Evolutionary conservation across 768 basidiomycete species (phyloP).

Genomic region (Collybia sordida): DNA sequence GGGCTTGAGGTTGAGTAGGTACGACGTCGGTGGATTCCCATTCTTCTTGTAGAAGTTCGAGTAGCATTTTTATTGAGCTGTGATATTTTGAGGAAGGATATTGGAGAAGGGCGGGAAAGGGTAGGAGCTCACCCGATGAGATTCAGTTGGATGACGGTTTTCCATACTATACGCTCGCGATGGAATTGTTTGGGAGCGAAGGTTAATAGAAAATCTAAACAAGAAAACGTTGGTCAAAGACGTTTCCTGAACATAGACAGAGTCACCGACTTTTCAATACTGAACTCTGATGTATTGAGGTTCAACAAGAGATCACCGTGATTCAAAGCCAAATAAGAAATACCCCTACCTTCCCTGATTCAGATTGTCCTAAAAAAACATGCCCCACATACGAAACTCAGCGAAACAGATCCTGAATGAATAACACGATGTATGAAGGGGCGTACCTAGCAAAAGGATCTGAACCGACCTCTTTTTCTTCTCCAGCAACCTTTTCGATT

Average conservation of each 20-base stretch:
- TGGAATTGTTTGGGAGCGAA: conserved; percentile 64
- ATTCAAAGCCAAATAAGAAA: not conserved
- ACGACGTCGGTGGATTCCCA: conserved; percentile 23
- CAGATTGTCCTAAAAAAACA: conserved; percentile 48
- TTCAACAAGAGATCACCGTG: not conserved
- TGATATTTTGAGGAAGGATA: not conserved
- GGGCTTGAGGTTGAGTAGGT: conserved; percentile 12
- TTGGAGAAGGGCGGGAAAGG: not conserved
- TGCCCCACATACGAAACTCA: not conserved
- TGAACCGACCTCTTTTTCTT: conserved; percentile 51
- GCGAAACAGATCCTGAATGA: not conserved
- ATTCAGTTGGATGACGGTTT: conserved; percentile 66
- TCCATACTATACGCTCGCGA: conserved; percentile 58
- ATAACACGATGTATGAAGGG: not conserved
- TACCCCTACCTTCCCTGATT: conserved; percentile 50
- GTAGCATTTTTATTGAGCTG: conserved; percentile 59
- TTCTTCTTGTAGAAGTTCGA: conserved; percentile 53
- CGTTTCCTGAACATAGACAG: not conserved
- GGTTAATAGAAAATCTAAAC: conserved; percentile 63
- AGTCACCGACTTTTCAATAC: conserved; percentile 40
- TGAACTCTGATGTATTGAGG: conserved; percentile 36
- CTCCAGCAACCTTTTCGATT: conserved; percentile 45
- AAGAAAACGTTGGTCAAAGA: not conserved
- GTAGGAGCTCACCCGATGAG: conserved; percentile 49
- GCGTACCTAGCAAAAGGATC: conserved; percentile 54